A percentile compares a stretch with the other conserved stretches of the same genome.
Conservation (phyloP, 768 basidiomycete genomes). For the Panaeolus cyanescens region DNA sequence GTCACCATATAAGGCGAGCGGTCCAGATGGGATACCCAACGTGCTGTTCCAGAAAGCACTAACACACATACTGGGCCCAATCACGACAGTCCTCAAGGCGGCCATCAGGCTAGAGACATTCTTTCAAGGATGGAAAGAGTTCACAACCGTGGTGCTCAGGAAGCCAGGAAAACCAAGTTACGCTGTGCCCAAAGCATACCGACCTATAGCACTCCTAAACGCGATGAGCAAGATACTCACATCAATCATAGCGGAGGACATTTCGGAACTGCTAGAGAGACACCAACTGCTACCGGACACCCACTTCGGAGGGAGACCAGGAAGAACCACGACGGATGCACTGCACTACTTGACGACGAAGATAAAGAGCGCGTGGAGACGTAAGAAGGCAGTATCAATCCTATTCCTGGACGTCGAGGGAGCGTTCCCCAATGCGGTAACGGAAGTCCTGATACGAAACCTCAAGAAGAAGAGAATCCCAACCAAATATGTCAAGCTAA, state of each 20-base stretch:
- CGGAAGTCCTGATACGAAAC: conserved; percentile 31
- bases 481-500: conserved; percentile 16
- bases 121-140: conserved; percentile 17
- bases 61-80: conserved; percentile 18
- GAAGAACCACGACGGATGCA: conserved; percentile 37
- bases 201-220: conserved; percentile 38
- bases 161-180: conserved; percentile 42
- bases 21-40: conserved; percentile 28
- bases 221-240: conserved; percentile 32
- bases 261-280: conserved; percentile 25
- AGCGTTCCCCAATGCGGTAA: too few species aligned
- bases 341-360: conserved; percentile 30
- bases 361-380: conserved; percentile 38
- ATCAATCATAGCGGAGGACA: conserved; percentile 19
- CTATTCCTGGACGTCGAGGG: conserved; percentile 46
- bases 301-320: conserved; percentile 41
- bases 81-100: conserved; percentile 29
- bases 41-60: conserved; percentile 23
- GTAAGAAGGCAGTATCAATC: conserved; percentile 28
- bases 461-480: conserved; percentile 29
- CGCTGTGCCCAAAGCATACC: conserved; percentile 29
- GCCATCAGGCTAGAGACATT: conserved; percentile 24
- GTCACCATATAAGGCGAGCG: conserved; percentile 34
- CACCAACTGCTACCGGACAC: conserved; percentile 29
- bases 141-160: conserved; percentile 27